Conservation (phyloP, 257 asterid genomes). For the Orobanche coerulescens region DNA sequence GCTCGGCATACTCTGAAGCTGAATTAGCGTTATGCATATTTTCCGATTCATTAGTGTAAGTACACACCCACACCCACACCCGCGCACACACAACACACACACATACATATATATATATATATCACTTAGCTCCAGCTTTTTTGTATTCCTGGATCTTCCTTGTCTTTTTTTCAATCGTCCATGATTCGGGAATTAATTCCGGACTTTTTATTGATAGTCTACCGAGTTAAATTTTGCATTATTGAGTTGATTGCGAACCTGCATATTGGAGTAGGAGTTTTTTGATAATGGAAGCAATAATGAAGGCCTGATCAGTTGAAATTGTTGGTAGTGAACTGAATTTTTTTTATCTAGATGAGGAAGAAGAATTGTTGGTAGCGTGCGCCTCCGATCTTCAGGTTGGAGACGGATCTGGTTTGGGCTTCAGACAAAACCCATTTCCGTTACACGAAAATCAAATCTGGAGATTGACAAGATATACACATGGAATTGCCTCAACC, state of each 20-base stretch:
- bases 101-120: background rate
- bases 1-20: constrained; percentile 36
- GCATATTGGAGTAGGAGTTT: constrained; percentile 25
- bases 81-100: too few relatives aligned
- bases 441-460: background rate
- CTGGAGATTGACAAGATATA: constrained; percentile 17
- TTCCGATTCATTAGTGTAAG: constrained; percentile 19
- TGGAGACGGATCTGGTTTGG: constrained; percentile 41
- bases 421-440: background rate
- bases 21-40: constrained; percentile 38
- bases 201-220: background rate
- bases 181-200: constrained; percentile 7
- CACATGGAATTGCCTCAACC: constrained; percentile 79
- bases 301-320: background rate
- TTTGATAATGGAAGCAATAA: background rate
- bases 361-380: constrained; percentile 22
- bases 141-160: constrained; percentile 25
- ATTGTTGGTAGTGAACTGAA: constrained; percentile 13
- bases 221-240: constrained; percentile 25
- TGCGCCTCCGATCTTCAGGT: constrained; percentile 31
- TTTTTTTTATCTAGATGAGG: constrained; percentile 2
- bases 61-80: too few relatives aligned
- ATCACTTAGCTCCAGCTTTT: constrained; percentile 20
- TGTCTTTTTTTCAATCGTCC: background rate
- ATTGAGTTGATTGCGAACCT: constrained; percentile 31